Evolutionary conservation across 257 asterid species (phyloP), one percentile per base, ranked within the genome.

Genomic region (Salvia rosmarinus): DNA sequence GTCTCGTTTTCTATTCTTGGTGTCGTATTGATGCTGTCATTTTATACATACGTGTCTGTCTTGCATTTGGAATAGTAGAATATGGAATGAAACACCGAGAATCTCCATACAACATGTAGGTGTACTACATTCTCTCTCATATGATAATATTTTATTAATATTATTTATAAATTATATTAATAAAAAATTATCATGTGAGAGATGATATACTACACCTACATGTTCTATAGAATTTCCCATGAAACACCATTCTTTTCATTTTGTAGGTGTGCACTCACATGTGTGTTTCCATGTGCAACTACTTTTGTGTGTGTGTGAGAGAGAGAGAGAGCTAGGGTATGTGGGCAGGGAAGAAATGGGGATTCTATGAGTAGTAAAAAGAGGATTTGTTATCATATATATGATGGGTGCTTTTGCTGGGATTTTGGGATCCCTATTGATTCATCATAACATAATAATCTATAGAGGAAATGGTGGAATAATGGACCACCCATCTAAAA

Each of bases 371-470:
- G 67, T 59, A 46, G 67, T 63, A 46, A 62, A 68, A 72, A 72
- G 70, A 35, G 16, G 81, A 23, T 63, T 64, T 55, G 73, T 47
- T 74, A 74, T 74, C 40, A 64, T 44, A 75, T 68, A 64, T 44
- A 75, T 68, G 78, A 72, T 63, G 34, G 68, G 44, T 67, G 75
- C 74, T 74, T 64, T 46, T 74, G 71, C 42, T 79, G 71, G 75
- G 66, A 21, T 75, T 75, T 50, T 34, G 67, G 75, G 67, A 71
- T 79, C 68, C 70, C 76, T 56, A 50, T 74, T 40, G 75, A 51
- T 59, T 64, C 72, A 46, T 74, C 34, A 46, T 62, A 55, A 35
- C 39, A 44, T 44, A 16, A 9, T 42, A 8, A 10, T 32, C 67
- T 40, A 44, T 40, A 32, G 30, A 2, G 8, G 17, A 10, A 25